A percentile compares a stretch with the other conserved stretches of the same genome.
phyloP scores from a whole-genome alignment of 2,329 filamentous ascomycete genomes.

The Pleurostoma richardsiae region DNA sequence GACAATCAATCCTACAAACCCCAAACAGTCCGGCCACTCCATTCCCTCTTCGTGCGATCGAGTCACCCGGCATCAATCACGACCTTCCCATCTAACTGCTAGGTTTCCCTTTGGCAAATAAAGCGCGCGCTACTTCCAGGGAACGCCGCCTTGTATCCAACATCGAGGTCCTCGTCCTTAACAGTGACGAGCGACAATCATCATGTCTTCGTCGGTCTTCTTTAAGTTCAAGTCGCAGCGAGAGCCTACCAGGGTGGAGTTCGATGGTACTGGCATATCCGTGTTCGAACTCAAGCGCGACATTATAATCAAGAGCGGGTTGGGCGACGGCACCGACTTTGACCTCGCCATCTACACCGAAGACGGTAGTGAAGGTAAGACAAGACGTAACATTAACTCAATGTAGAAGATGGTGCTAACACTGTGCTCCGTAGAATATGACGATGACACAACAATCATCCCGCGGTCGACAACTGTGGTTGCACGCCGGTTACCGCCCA shows the following conservation, averaged over 20 bases:
- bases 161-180: background rate
- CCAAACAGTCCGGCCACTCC: too few relatives aligned
- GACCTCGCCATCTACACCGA: slow-evolving; percentile 92
- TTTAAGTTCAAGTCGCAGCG: slow-evolving; percentile 99
- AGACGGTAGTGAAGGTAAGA: slow-evolving; percentile 82
- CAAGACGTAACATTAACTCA: background rate
- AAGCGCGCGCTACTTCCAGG: background rate
- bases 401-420: slow-evolving; percentile 19
- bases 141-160: background rate
- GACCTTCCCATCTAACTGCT: too few relatives aligned
- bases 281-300: slow-evolving; percentile 99
- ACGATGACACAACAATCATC: slow-evolving; percentile 97
- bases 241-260: slow-evolving; percentile 89
- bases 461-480: slow-evolving; percentile 92
- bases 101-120: too few relatives aligned
- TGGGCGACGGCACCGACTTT: slow-evolving; percentile 95
- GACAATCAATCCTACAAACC: background rate
- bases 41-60: too few relatives aligned
- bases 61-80: too few relatives aligned
- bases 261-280: slow-evolving; percentile 95
- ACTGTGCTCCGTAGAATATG: slow-evolving; percentile 63
- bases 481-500: slow-evolving; percentile 77
- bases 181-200: slow-evolving; percentile 23
- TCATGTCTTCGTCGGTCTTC: slow-evolving; percentile 94
- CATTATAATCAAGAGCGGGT: slow-evolving; percentile 89